A percentile compares a stretch with the other conserved stretches of the same genome.
phyloP scores from a whole-genome alignment of 768 basidiomycete species.

The Punctularia strigosozonata region DNA sequence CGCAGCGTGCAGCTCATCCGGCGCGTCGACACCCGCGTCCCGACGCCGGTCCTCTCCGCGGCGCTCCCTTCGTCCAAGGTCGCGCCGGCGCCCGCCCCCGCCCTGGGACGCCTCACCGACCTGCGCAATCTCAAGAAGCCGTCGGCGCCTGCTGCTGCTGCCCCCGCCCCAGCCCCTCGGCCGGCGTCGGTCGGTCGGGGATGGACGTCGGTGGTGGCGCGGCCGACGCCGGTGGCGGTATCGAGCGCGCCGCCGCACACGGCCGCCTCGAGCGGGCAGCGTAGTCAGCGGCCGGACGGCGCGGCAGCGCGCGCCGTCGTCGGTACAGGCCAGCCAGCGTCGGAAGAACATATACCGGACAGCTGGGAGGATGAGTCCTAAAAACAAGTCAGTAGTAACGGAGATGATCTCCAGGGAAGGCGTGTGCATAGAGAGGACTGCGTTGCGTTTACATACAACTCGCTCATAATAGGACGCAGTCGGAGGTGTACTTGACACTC shows the following conservation, averaged over 20 bases:
- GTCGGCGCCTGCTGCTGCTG: slow-evolving; percentile 16
- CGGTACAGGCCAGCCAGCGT: slow-evolving; percentile 9
- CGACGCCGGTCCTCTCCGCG: slow-evolving; percentile 55
- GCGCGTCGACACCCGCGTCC: slow-evolving; percentile 73
- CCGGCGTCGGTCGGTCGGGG: slow-evolving; percentile 11
- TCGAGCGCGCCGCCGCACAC: background rate
- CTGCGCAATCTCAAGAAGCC: slow-evolving; percentile 22
- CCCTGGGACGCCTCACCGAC: slow-evolving; percentile 52
- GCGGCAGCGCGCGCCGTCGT: slow-evolving; percentile 4
- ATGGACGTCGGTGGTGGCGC: slow-evolving; percentile 21
- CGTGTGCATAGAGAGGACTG: too few relatives aligned
- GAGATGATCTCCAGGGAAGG: too few relatives aligned
- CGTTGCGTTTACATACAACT: too few relatives aligned
- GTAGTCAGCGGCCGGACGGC: background rate
- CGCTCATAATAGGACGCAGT: too few relatives aligned
- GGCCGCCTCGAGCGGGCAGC: background rate
- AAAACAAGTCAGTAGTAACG: too few relatives aligned
- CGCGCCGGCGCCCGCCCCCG: slow-evolving; percentile 17
- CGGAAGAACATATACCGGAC: slow-evolving; percentile 28
- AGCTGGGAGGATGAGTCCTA: slow-evolving; percentile 46
- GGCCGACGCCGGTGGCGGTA: slow-evolving; percentile 6
- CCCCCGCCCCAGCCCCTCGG: slow-evolving; percentile 5
- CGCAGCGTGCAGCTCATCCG: slow-evolving; percentile 75
- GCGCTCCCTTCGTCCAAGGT: slow-evolving; percentile 16
- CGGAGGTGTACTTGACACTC: too few relatives aligned